Percentiles rank a stretch among this genome's conserved stretches.
Evolutionary conservation across 2,329 filamentous ascomycete genomes (phyloP).

Genomic region (Colletotrichum orbiculare): DNA sequence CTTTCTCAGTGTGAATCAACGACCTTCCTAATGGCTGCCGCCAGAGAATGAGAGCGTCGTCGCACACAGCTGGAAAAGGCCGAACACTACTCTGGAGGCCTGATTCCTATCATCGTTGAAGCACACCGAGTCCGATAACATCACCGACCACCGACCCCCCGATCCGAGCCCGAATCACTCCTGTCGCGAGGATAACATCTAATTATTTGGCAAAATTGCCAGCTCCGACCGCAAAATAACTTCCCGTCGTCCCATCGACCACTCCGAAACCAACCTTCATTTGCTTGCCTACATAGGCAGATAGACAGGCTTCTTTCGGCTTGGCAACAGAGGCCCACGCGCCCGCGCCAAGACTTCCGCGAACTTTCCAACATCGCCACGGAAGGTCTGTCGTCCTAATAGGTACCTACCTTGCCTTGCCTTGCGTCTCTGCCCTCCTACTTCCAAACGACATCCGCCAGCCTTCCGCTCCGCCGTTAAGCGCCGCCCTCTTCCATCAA

Average conservation of each 20-base stretch:
- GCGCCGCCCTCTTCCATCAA: not conserved
- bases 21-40: constrained; percentile 21
- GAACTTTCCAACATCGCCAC: constrained; percentile 1
- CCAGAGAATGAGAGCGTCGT: constrained; percentile 35
- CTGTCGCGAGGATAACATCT: too few relatives aligned
- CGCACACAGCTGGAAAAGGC: constrained; percentile 33
- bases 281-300: constrained; percentile 10
- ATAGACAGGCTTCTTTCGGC: constrained; percentile 6
- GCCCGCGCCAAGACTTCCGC: constrained; percentile 30
- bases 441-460: constrained; percentile 7
- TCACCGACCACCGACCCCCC: not conserved
- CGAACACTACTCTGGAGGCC: constrained; percentile 33
- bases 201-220: too few relatives aligned
- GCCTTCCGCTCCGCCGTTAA: constrained; percentile 11
- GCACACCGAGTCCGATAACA: constrained; percentile 7
- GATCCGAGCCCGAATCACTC: too few relatives aligned
- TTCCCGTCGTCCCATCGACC: constrained; percentile 18
- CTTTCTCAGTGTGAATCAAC: constrained; percentile 3
- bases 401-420: not conserved
- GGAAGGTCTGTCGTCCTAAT: too few relatives aligned
- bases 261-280: constrained; percentile 25
- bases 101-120: constrained; percentile 33
- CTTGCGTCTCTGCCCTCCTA: constrained; percentile 5
- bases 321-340: constrained; percentile 30
- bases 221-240: not conserved